Base-by-base conservation (phyloP, 495 filamentous ascomycete species). In the Chaetomium fimeti region DNA sequence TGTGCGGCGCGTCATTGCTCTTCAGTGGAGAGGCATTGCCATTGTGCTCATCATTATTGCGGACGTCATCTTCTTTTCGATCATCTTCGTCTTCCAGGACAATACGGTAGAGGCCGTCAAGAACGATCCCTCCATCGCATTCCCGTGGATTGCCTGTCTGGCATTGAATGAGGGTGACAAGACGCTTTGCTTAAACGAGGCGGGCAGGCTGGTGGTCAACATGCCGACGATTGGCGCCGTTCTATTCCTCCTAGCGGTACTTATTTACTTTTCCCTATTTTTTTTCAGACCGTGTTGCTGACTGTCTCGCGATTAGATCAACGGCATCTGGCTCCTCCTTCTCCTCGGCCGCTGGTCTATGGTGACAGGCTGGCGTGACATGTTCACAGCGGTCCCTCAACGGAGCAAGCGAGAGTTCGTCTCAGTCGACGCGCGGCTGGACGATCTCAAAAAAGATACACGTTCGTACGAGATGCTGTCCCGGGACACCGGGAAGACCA, bases 21-120 rank as follows among this genome's bases (percentile, higher is more conserved):
- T 98, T 3, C 94, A 98, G 75, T 98, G 94, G 94, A 83, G 95
- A 64, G 92, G 92, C 54, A 91, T 96, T 52, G 84, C 85, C 28
- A 87, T 97, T 48, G 91, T 96, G 24, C 78, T 93, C 38, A 86
- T 96, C 69, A 95, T 98, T 65, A 81, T 97, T 60, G 83, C 84
- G 51, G 92, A 97, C 73, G 90, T 97, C 52, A 85, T 98, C 66
- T 93, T 95, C 80, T 93, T 98, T 72, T 87, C 92, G 11, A 83
- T 95, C 22, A 83, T 96, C 61, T 98, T 97, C 75, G 86, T 98
- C 62, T 87, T 89, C 69, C 82, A 96, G 67, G 90, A 98, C 74
- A 84, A 83, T 51, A 84, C 88, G 7, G 80, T 89, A 11, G 74
- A 83, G 54, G 72, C 82, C 36, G 85, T 85, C 4, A 74, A 76